A percentile compares a stretch with the other conserved stretches of the same genome.
Evolutionary conservation across 208 protist genomes (phyloP).

Genomic region (Leishmania tropica): DNA sequence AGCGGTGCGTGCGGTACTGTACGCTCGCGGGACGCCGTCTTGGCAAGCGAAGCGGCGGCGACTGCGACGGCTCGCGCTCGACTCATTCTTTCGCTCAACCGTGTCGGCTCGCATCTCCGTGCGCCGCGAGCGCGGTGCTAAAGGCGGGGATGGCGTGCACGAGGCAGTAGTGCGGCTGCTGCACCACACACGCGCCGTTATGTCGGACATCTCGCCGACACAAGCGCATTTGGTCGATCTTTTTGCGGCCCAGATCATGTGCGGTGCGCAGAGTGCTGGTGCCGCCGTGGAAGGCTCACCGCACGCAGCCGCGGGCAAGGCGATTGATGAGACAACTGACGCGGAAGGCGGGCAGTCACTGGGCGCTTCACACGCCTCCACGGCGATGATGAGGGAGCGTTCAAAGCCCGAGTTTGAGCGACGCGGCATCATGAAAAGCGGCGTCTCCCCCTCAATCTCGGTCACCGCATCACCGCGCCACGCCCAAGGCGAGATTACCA

Average conservation of each 20-base stretch:
- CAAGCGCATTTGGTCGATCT: conserved; percentile 32
- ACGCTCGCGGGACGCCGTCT: background rate
- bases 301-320: background rate
- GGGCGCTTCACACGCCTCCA: background rate
- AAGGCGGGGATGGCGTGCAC: conserved; percentile 18
- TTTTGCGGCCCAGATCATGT: conserved; percentile 13
- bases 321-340: background rate
- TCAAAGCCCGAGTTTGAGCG: background rate
- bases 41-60: conserved; percentile 20
- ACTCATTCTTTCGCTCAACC: conserved; percentile 25
- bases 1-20: conserved; percentile 22
- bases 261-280: no score
- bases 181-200: conserved; percentile 22
- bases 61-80: conserved; percentile 20
- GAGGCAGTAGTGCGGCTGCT: conserved; percentile 9
- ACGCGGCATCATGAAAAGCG: conserved; percentile 10
- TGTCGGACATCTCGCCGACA: conserved; percentile 25
- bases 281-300: background rate
- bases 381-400: background rate
- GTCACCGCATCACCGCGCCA: background rate
- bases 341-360: background rate
- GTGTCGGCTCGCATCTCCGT: conserved; percentile 15
- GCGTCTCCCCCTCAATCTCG: background rate
- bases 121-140: background rate
- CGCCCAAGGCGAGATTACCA: background rate